phyloP scores from a whole-genome alignment of 2,329 filamentous ascomycete genomes.

The Onygenales sp. region DNA sequence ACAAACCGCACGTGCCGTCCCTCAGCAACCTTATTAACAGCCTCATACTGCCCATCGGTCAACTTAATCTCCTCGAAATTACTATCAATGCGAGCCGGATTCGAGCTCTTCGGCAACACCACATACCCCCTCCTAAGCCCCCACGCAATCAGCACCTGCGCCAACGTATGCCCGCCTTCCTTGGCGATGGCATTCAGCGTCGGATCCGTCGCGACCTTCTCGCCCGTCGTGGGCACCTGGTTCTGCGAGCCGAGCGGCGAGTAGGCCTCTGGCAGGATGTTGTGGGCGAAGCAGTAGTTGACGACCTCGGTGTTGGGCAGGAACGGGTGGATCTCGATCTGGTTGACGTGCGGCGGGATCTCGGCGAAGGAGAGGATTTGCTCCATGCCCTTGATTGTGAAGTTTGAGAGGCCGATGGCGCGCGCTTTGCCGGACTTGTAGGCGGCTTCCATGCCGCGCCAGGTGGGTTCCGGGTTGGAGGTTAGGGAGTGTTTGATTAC shows the following conservation, averaged over 20 bases:
- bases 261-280: conserved; percentile 34
- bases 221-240: conserved; percentile 58
- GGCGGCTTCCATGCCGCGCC: conserved; percentile 57
- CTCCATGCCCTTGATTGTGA: conserved; percentile 44
- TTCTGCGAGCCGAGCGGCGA: conserved; percentile 53
- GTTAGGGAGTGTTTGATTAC: conserved; percentile 56
- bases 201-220: conserved; percentile 53
- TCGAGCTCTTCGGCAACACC: conserved; percentile 62
- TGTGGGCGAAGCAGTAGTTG: conserved; percentile 32
- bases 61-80: conserved; percentile 58
- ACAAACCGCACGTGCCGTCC: conserved; percentile 62
- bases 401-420: conserved; percentile 74
- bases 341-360: conserved; percentile 35
- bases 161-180: conserved; percentile 49
- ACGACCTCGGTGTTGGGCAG: conserved; percentile 37
- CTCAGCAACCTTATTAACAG: conserved; percentile 54
- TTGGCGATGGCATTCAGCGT: conserved; percentile 50
- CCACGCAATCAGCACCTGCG: conserved; percentile 57
- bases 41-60: conserved; percentile 47
- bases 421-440: conserved; percentile 51
- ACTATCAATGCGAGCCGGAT: conserved; percentile 55
- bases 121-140: conserved; percentile 56
- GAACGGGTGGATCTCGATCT: conserved; percentile 39
- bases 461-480: conserved; percentile 54
- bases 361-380: conserved; percentile 35